Base-by-base conservation (phyloP, 805 yeast species). In the Zygotorulaspora danielsina region DNA sequence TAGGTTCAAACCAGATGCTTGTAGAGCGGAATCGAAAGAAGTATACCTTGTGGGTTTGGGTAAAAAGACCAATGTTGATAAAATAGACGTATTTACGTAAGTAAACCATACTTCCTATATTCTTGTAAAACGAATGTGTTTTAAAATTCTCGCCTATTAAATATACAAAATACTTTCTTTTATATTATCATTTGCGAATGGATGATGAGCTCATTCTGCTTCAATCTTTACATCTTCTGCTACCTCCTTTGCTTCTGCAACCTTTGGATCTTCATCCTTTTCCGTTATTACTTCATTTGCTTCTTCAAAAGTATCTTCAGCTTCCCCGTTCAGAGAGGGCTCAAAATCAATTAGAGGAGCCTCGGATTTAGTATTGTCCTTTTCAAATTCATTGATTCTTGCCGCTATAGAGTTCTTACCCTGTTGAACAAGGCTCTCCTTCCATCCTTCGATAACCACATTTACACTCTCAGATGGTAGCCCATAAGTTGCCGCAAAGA, bases 21-120 rank as follows among this genome's bases (percentile, higher is more conserved):
- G 89, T 19, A 69, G 97, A 36, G 63, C 67, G 12, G 94, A 82
- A 51, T 86, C 94, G 46, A 76, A 79, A 42, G 98, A 93, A 60
- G 73, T 80, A 54, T 93, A 87, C 59, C 79, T 90, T 48, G 74
- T 93, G 2, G 86, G 85, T 7, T 52, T 74, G n/a, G 67, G 69
- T 11, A 76, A 76, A 52, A 70, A 61, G 38, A 55, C 58, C 17
- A 44, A 54, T 13, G 49, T 66, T 3, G 75, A 73, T 48, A 75
- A 76, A 48, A 15, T 66, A 15, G 57, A 59, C 8, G 77, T 76
- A 0, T 76, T 76, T 46, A 55, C n/a, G n/a, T n/a, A n/a, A n/a
- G n/a, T n/a, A n/a, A n/a, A n/a, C n/a, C n/a, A n/a, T 24, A 8
- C n/a, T 11, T 9, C 13, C 20, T 32, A 31, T 37, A 17, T 31